phyloP scores from a whole-genome alignment of 2,329 filamentous ascomycete species.

The Aphanocladium album region DNA sequence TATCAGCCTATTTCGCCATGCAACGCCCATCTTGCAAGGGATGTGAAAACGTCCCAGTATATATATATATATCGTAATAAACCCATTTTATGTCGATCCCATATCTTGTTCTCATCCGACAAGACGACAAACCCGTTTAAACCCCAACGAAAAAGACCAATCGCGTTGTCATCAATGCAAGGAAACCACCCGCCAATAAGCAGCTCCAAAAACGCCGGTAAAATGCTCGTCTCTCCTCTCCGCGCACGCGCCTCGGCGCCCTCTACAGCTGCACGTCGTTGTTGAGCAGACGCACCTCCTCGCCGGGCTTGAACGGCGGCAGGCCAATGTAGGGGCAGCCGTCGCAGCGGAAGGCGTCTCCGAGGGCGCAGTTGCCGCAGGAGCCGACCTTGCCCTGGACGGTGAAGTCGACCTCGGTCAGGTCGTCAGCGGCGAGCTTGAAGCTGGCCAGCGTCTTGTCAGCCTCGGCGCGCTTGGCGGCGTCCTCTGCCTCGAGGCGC shows the following conservation, averaged over 20 bases:
- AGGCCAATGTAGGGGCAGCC: slow-evolving; percentile 80
- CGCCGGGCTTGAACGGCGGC: slow-evolving; percentile 93
- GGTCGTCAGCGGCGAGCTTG: slow-evolving; percentile 70
- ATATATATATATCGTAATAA: neutral
- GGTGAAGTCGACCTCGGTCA: slow-evolving; percentile 88
- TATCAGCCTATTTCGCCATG: slow-evolving; percentile 8
- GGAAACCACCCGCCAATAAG: neutral
- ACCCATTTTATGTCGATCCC: slow-evolving; percentile 10
- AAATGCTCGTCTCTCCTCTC: neutral
- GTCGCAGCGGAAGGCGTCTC: slow-evolving; percentile 79
- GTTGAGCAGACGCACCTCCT: slow-evolving; percentile 85
- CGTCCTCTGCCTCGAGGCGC: slow-evolving; percentile 80
- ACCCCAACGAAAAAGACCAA: neutral
- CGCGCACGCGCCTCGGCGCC: neutral
- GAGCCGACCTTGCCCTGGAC: slow-evolving; percentile 95
- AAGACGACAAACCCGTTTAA: neutral
- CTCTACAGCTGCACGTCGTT: slow-evolving; percentile 73
- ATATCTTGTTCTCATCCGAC: slow-evolving; percentile 8
- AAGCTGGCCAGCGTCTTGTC: slow-evolving; percentile 60
- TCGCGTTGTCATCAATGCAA: slow-evolving; percentile 1
- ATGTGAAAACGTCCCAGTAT: neutral
- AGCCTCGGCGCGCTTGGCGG: slow-evolving; percentile 62
- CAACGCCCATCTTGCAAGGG: neutral
- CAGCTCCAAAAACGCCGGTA: slow-evolving; percentile 5
- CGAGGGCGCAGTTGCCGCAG: slow-evolving; percentile 89